Conservation (phyloP, 352 stramenopile genomes). For the Phytophthora pini region DNA sequence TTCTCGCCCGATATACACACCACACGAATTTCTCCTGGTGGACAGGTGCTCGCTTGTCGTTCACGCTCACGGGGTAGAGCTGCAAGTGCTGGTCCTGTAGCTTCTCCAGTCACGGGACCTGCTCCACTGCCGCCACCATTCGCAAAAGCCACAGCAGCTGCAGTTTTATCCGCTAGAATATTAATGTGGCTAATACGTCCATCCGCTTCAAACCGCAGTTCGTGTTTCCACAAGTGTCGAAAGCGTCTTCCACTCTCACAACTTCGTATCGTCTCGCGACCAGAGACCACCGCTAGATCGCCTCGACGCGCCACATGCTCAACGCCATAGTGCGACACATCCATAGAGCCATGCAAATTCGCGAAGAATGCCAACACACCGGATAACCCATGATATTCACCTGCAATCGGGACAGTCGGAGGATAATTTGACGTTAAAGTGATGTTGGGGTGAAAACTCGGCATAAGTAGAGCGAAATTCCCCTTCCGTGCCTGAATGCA, state of each 20-base stretch:
- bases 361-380: slow-evolving; percentile 77
- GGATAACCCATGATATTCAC: slow-evolving; percentile 70
- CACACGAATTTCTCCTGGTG: slow-evolving; percentile 80
- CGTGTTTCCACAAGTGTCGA: slow-evolving; percentile 85
- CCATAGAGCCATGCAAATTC: slow-evolving; percentile 72
- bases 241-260: slow-evolving; percentile 71
- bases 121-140: slow-evolving; percentile 37
- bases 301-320: slow-evolving; percentile 72
- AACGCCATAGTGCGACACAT: slow-evolving; percentile 74
- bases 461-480: slow-evolving; percentile 82
- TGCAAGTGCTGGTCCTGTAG: slow-evolving; percentile 47
- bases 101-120: slow-evolving; percentile 48
- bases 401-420: slow-evolving; percentile 68
- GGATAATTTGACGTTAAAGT: slow-evolving; percentile 82
- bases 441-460: slow-evolving; percentile 80
- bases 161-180: slow-evolving; percentile 85
- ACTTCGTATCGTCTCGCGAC: slow-evolving; percentile 81
- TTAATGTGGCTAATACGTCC: slow-evolving; percentile 86
- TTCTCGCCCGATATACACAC: slow-evolving; percentile 77
- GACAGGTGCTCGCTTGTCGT: slow-evolving; percentile 62
- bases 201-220: slow-evolving; percentile 81
- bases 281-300: slow-evolving; percentile 80
- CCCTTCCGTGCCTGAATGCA: slow-evolving; percentile 76
- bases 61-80: slow-evolving; percentile 74
- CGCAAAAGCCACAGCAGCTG: slow-evolving; percentile 78